phyloP scores from a whole-genome alignment of 768 basidiomycete genomes.

The Trametes maxima region DNA sequence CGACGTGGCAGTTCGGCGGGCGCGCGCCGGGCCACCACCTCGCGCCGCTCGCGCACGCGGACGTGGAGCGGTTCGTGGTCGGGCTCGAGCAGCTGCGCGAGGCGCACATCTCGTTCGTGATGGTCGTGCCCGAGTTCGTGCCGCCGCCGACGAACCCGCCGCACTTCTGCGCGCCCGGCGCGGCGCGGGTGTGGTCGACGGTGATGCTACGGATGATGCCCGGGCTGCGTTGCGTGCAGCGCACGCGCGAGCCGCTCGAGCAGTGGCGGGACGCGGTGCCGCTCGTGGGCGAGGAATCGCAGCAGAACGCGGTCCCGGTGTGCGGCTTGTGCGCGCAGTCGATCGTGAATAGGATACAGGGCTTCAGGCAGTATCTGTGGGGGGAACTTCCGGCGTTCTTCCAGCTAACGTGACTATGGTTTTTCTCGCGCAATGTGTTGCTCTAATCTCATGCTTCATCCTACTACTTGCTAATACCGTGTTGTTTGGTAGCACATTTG shows the following conservation, averaged over 20 bases:
- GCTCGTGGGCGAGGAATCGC: not conserved
- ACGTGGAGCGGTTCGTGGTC: constrained; percentile 28
- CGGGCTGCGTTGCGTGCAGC: not conserved
- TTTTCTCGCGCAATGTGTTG: too few relatives aligned
- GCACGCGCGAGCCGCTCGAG: constrained; percentile 20
- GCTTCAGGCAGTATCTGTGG: constrained; percentile 17
- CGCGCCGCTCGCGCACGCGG: constrained; percentile 26
- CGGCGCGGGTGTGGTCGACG: constrained; percentile 3
- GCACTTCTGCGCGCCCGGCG: constrained; percentile 12
- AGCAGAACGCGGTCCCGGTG: constrained; percentile 5
- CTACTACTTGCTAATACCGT: not conserved
- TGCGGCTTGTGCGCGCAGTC: constrained; percentile 13
- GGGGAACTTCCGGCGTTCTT: constrained; percentile 12
- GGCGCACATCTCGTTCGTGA: constrained; percentile 10
- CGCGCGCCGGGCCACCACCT: constrained; percentile 25
- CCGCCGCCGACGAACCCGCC: constrained; percentile 9
- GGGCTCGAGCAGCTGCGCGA: constrained; percentile 28
- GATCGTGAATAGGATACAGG: constrained; percentile 4
- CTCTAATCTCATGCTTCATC: not conserved
- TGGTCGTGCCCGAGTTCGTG: not conserved
- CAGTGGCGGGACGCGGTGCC: constrained; percentile 16
- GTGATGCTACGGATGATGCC: not conserved
- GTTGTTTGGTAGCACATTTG: not conserved
- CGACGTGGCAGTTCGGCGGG: constrained; percentile 26
- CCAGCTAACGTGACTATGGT: constrained; percentile 10